Percentiles rank a stretch among this genome's conserved stretches.
Evolutionary conservation across 1,284 basidiomycete genomes (phyloP).

Genomic region (Moesziomyces globuligerus): DNA sequence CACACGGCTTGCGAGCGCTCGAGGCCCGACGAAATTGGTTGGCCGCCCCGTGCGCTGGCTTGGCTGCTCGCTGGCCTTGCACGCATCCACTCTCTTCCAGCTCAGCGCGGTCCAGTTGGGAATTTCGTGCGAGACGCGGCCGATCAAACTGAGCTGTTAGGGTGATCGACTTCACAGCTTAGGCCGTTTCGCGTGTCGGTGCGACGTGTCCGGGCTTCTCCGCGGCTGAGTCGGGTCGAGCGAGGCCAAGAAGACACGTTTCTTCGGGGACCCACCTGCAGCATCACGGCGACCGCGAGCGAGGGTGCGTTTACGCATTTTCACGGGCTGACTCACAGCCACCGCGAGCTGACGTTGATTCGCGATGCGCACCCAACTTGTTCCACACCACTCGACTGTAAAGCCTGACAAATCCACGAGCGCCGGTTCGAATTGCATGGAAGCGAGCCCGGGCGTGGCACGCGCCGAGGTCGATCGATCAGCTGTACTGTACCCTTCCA

Average conservation of each 20-base stretch:
- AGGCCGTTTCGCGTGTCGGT: no score
- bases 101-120: neutral
- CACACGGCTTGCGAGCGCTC: neutral
- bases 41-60: slow-evolving; percentile 18
- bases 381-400: no score
- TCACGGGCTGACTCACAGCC: neutral
- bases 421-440: neutral
- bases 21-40: slow-evolving; percentile 1
- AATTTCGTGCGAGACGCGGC: neutral
- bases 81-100: slow-evolving; percentile 2
- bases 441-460: neutral
- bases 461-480: neutral
- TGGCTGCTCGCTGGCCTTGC: neutral
- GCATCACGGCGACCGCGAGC: neutral
- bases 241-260: neutral
- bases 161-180: no score
- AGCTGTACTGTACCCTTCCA: neutral
- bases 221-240: no score
- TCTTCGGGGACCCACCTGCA: neutral
- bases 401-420: neutral
- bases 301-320: neutral
- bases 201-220: no score
- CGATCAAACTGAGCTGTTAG: neutral
- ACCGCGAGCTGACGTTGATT: neutral
- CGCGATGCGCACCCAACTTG: no score